These are phyloP conservation scores for Actinomortierella ambigua DNA, from an alignment of 371 early-diverging fungal species.

Conservation along the genomic window DNA sequence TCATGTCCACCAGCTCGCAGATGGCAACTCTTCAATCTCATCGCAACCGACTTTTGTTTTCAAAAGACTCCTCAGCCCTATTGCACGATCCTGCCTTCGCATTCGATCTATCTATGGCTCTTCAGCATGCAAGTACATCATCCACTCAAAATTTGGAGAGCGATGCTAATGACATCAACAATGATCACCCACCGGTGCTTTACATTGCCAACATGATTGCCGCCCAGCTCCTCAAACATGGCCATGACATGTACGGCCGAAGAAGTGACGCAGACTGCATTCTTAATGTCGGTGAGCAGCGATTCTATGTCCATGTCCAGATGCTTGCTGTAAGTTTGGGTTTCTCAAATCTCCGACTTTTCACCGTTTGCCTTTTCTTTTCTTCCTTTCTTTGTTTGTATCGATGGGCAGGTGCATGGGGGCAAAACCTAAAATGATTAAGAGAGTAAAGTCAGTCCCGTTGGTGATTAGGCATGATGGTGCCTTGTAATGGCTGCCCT, in stretches of 20 bases:
- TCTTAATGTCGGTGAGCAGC: conserved; percentile 2
- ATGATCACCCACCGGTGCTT: conserved; percentile 6
- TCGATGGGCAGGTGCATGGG: too few species aligned
- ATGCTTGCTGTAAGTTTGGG: conserved; percentile 17
- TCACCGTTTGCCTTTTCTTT: not conserved
- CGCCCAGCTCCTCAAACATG: not conserved
- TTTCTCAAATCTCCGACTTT: not conserved
- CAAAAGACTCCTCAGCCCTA: too few species aligned
- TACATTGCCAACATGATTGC: conserved; percentile 15
- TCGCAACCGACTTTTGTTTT: too few species aligned
- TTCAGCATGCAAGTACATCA: too few species aligned
- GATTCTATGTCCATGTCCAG: conserved; percentile 21
- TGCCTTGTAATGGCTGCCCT: not conserved
- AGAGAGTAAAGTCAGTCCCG: too few species aligned
- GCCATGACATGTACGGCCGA: conserved; percentile 2
- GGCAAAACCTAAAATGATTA: too few species aligned
- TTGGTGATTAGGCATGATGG: not conserved
- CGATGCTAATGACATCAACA: not conserved
- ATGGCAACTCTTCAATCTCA: too few species aligned
- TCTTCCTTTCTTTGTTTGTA: not conserved
- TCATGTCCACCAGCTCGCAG: too few species aligned
- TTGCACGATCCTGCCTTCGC: too few species aligned
- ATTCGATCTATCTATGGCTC: too few species aligned
- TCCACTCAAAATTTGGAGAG: not conserved
- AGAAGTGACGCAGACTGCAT: conserved; percentile 17